Conservation (phyloP, 148 eudicot genomes). For the Rhododendron ferrugineum region DNA sequence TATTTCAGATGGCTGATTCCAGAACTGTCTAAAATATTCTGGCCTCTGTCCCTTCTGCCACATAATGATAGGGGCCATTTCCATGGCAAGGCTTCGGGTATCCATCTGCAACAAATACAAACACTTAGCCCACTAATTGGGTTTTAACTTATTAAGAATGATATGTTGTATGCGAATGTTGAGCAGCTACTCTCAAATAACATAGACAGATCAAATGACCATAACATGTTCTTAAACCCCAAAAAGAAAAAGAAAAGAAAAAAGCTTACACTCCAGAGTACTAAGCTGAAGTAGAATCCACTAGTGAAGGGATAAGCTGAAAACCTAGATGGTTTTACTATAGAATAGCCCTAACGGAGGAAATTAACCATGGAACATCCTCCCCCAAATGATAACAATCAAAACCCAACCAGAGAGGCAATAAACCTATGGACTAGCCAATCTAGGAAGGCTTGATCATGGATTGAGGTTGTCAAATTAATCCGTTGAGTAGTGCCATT, state of each 20-base stretch:
- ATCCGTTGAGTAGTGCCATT: background rate
- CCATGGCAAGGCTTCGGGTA: slow-evolving; percentile 77
- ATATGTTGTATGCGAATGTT: background rate
- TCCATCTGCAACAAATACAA: slow-evolving; percentile 59
- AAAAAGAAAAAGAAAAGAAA: background rate
- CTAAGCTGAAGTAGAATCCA: background rate
- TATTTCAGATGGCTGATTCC: slow-evolving; percentile 55
- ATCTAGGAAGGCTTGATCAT: slow-evolving; percentile 2
- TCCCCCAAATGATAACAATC: background rate
- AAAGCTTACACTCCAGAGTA: background rate
- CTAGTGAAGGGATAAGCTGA: background rate
- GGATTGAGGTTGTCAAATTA: background rate
- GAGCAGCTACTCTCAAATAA: background rate
- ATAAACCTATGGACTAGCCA: background rate
- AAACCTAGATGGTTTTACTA: background rate
- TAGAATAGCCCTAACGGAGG: background rate
- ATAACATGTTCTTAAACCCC: background rate
- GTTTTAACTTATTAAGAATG: background rate
- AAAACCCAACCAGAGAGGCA: background rate
- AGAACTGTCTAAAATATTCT: slow-evolving; percentile 55
- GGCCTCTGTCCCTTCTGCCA: slow-evolving; percentile 78
- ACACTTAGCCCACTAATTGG: background rate
- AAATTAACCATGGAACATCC: background rate
- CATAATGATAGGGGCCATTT: slow-evolving; percentile 82
- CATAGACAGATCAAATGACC: background rate